phyloP scores from a whole-genome alignment of 2,329 filamentous ascomycete species.

The Camptophora hylomeconis region DNA sequence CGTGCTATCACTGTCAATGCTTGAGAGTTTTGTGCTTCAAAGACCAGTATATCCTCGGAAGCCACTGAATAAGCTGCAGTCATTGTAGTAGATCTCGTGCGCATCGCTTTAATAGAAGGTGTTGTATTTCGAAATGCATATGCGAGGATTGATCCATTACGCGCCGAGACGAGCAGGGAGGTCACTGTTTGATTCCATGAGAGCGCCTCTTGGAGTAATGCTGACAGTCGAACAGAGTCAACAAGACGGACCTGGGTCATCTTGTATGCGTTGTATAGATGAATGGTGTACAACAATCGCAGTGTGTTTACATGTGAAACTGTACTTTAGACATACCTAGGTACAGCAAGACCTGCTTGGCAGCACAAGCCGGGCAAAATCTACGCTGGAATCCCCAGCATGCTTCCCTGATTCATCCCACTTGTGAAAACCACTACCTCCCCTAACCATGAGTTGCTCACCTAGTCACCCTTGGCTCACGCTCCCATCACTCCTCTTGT shows the following conservation, averaged over 20 bases:
- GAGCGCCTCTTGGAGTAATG: conserved; percentile 15
- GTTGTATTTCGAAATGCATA: conserved; percentile 14
- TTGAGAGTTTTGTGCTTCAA: conserved; percentile 16
- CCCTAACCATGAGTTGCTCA: too few species aligned
- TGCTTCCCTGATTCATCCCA: too few species aligned
- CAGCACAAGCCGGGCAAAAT: too few species aligned
- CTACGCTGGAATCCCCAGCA: too few species aligned
- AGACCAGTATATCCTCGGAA: conserved; percentile 15
- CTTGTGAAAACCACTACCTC: too few species aligned
- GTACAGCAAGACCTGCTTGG: too few species aligned
- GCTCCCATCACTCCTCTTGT: too few species aligned
- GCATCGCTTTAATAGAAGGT: conserved; percentile 15
- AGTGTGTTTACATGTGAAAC: too few species aligned
- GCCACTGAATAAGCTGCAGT: conserved; percentile 17
- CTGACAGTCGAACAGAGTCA: conserved; percentile 14
- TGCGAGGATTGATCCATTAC: conserved; percentile 17
- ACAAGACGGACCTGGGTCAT: conserved; percentile 16
- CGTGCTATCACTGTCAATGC: conserved; percentile 15
- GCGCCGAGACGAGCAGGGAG: conserved; percentile 16
- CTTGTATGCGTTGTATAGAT: too few species aligned
- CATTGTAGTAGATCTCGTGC: conserved; percentile 17
- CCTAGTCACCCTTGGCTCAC: too few species aligned
- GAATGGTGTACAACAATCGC: too few species aligned
- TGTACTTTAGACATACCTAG: too few species aligned
- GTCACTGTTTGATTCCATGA: conserved; percentile 15